These are phyloP conservation scores for Stagonosporopsis chrysanthemi DNA, from an alignment of 2,329 filamentous ascomycete genomes.

Conservation along the genomic window DNA sequence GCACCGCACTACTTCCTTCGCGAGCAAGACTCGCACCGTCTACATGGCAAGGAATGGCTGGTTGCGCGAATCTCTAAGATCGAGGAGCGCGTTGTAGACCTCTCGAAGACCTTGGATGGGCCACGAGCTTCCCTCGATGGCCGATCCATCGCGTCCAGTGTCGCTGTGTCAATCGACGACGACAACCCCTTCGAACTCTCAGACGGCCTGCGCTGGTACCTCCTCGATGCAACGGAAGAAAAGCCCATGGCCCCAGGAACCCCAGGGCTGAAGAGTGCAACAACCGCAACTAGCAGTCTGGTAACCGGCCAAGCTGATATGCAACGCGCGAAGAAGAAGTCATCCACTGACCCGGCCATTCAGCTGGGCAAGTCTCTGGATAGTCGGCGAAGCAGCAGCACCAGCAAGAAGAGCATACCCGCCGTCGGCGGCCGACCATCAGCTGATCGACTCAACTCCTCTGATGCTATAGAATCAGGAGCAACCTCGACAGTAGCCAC, in stretches of 20 bases:
- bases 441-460: slow-evolving; percentile 34
- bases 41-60: slow-evolving; percentile 91
- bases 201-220: slow-evolving; percentile 93
- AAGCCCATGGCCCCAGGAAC: slow-evolving; percentile 89
- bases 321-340: slow-evolving; percentile 54
- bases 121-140: slow-evolving; percentile 54
- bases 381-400: slow-evolving; percentile 86
- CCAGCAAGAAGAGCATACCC: slow-evolving; percentile 76
- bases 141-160: slow-evolving; percentile 61
- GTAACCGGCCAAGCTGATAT: slow-evolving; percentile 82
- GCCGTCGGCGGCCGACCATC: slow-evolving; percentile 36
- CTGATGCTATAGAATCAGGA: slow-evolving; percentile 34
- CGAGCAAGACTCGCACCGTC: slow-evolving; percentile 86
- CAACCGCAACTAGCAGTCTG: slow-evolving; percentile 85
- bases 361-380: slow-evolving; percentile 82
- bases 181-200: slow-evolving; percentile 98
- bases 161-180: slow-evolving; percentile 70
- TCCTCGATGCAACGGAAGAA: slow-evolving; percentile 92
- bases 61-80: slow-evolving; percentile 90
- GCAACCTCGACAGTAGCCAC: slow-evolving; percentile 42
- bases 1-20: slow-evolving; percentile 97
- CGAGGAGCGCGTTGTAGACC: slow-evolving; percentile 90
- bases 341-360: slow-evolving; percentile 57
- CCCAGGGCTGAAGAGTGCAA: slow-evolving; percentile 82
- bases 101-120: slow-evolving; percentile 76